A percentile compares a stretch with the other conserved stretches of the same genome.
phyloP scores from a whole-genome alignment of 1,284 basidiomycete genomes.

The Ceratobasidium sp. region DNA sequence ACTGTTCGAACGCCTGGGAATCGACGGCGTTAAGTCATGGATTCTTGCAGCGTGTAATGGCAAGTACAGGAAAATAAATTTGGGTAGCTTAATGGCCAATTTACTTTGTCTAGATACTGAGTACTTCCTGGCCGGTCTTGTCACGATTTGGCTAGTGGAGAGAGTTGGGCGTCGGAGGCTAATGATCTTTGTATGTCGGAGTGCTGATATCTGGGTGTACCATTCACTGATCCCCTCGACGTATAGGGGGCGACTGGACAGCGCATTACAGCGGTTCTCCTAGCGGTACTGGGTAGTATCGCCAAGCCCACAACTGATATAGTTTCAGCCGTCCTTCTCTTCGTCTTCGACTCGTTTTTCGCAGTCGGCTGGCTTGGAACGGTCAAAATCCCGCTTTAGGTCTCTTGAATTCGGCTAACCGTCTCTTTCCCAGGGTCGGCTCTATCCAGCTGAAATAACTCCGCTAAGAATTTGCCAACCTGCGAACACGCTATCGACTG shows the following conservation, averaged over 20 bases:
- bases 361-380: constrained; percentile 76
- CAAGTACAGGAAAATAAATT: neutral
- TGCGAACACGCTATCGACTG: constrained; percentile 71
- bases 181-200: constrained; percentile 62
- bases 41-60: constrained; percentile 74
- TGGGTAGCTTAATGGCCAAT: neutral
- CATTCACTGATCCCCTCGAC: neutral
- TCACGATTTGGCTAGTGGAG: constrained; percentile 63
- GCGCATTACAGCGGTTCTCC: constrained; percentile 65
- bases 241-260: constrained; percentile 64
- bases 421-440: neutral
- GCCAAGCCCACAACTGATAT: constrained; percentile 58
- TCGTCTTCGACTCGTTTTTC: constrained; percentile 75
- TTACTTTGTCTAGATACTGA: constrained; percentile 55
- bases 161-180: constrained; percentile 67
- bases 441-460: constrained; percentile 69
- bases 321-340: constrained; percentile 63
- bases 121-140: constrained; percentile 68
- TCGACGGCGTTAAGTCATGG: constrained; percentile 66
- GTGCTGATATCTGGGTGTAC: neutral
- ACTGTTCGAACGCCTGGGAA: constrained; percentile 65
- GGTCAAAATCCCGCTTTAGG: constrained; percentile 46
- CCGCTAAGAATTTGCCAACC: constrained; percentile 68
- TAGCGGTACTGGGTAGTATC: constrained; percentile 62
- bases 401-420: neutral